Evolutionary conservation across 192 early-diverging fungal species (phyloP).

Genomic region (Umbelopsis vinacea): DNA sequence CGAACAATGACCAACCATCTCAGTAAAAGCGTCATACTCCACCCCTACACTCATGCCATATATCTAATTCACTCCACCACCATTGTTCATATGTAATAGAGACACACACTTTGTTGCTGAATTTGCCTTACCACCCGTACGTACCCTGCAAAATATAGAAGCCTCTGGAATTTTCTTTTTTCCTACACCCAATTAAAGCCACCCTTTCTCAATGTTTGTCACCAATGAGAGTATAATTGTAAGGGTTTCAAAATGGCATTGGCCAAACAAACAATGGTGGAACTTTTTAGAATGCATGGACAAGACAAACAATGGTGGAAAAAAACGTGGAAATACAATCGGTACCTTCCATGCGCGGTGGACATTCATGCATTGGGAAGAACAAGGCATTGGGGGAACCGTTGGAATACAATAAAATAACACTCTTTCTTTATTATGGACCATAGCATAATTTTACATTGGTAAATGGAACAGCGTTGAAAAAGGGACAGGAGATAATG

Average conservation of each 20-base stretch:
- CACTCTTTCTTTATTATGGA: background rate
- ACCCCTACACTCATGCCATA: background rate
- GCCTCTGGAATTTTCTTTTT: background rate
- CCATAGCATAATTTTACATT: background rate
- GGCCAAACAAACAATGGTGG: too few relatives aligned
- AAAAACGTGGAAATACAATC: too few relatives aligned
- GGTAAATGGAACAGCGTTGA: background rate
- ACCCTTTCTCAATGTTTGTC: too few relatives aligned
- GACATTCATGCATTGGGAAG: too few relatives aligned
- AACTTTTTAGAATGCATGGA: too few relatives aligned
- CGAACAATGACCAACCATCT: conserved; percentile 14
- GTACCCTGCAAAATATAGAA: too few relatives aligned
- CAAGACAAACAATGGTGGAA: too few relatives aligned
- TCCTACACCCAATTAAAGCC: background rate
- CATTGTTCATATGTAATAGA: conserved; percentile 25
- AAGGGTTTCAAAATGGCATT: too few relatives aligned
- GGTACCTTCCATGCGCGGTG: too few relatives aligned
- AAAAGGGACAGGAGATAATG: background rate
- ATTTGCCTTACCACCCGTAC: background rate
- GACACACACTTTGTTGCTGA: conserved; percentile 8
- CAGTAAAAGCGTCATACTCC: background rate
- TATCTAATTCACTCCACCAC: conserved; percentile 4
- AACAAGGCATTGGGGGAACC: too few relatives aligned
- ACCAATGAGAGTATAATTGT: too few relatives aligned
- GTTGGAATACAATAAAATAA: too few relatives aligned